Evolutionary conservation across 768 basidiomycete genomes (phyloP).

Genomic region (Boletus reticuloceps): DNA sequence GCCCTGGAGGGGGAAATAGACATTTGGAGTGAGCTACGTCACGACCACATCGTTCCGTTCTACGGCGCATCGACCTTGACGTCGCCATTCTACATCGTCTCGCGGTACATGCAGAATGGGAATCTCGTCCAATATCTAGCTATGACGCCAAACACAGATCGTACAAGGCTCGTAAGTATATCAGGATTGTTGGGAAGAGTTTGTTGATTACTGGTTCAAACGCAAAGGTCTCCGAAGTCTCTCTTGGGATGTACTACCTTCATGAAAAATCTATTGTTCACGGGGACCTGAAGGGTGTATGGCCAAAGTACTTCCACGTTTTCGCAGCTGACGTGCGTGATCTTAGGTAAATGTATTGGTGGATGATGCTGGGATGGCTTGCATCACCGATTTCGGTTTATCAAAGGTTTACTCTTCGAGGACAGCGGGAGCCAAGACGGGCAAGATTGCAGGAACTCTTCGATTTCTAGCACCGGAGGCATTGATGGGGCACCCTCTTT

Average conservation of each 20-base stretch:
- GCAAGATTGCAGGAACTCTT: conserved; percentile 23
- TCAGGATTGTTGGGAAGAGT: too few relatives aligned
- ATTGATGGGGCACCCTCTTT: conserved; percentile 5
- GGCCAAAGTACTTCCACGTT: neutral
- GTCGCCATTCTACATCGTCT: conserved; percentile 2
- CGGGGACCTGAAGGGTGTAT: conserved; percentile 30
- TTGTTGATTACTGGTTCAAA: neutral
- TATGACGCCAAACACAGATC: neutral
- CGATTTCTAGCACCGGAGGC: conserved; percentile 35
- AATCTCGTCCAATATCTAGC: conserved; percentile 6
- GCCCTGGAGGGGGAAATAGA: conserved; percentile 3
- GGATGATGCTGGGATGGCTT: conserved; percentile 28
- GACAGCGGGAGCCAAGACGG: conserved; percentile 15
- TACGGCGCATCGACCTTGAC: conserved; percentile 10
- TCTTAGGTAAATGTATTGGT: conserved; percentile 33
- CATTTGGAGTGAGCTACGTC: conserved; percentile 10
- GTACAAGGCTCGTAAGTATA: neutral
- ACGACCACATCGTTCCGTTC: conserved; percentile 12
- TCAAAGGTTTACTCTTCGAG: conserved; percentile 21
- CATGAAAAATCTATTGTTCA: conserved; percentile 22
- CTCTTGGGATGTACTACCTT: conserved; percentile 15
- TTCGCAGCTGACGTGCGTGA: neutral
- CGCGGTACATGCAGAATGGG: conserved; percentile 7
- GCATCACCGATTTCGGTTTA: conserved; percentile 35
- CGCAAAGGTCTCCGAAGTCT: conserved; percentile 10